phyloP scores from a whole-genome alignment of 164 flowering plant species.

The Annona cherimola region DNA sequence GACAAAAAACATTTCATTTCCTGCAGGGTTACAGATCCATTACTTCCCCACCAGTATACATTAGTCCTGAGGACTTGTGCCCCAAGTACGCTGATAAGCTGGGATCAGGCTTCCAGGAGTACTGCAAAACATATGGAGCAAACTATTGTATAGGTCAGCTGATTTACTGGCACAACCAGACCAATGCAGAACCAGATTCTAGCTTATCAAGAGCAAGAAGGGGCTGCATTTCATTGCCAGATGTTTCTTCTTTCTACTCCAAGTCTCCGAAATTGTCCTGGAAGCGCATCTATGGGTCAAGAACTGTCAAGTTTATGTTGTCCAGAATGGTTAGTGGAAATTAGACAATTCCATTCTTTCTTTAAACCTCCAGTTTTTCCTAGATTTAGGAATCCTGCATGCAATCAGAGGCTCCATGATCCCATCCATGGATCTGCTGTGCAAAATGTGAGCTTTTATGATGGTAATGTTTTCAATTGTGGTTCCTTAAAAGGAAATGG shows the following conservation, averaged over 20 bases:
- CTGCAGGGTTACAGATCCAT: slow-evolving; percentile 75
- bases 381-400: background rate
- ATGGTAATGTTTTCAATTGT: background rate
- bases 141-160: slow-evolving; percentile 96
- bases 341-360: background rate
- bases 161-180: slow-evolving; percentile 86
- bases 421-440: background rate
- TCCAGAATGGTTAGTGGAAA: slow-evolving; percentile 64
- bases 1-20: slow-evolving; percentile 3
- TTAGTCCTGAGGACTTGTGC: slow-evolving; percentile 91
- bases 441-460: background rate
- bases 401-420: background rate
- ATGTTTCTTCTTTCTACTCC: slow-evolving; percentile 76
- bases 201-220: slow-evolving; percentile 58
- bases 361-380: background rate
- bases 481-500: background rate
- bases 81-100: slow-evolving; percentile 74
- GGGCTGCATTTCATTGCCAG: slow-evolving; percentile 89
- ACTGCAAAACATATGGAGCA: slow-evolving; percentile 83
- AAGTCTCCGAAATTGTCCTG: slow-evolving; percentile 65
- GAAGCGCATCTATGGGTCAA: slow-evolving; percentile 77
- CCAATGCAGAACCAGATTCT: slow-evolving; percentile 72
- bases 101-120: slow-evolving; percentile 67
- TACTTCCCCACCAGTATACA: slow-evolving; percentile 89
- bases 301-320: slow-evolving; percentile 66